Evolutionary conservation across 768 basidiomycete species (phyloP), one percentile per base, ranked within the genome.

Genomic region (Leccinum ochraceum): DNA sequence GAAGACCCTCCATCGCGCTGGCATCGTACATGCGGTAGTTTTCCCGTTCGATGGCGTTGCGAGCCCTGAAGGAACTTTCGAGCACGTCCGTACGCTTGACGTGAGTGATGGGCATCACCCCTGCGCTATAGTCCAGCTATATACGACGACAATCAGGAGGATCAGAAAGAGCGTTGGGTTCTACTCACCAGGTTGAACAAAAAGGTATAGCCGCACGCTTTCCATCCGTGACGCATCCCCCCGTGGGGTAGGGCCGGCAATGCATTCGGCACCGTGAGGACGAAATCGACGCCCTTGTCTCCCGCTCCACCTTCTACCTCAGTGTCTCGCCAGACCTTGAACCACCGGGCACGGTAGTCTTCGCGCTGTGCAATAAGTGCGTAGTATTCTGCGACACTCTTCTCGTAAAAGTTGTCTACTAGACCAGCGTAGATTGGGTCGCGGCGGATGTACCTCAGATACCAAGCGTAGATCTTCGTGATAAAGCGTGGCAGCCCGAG

Each of bases 151-250:
- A 14, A 36, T 22, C 3, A 42, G 34, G 34, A 16, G 30, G 16
- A 28, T 59, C 37, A 63, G 34, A 53, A 17, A 13, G 17, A 4
- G 26, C 22, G 48, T 49, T 16, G 5, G 10, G 48, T 22, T 1
- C 39, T 11, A 68, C 81, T 57, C 50, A 87, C 88, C 66, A 90
- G 63, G 61, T 86, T 90, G 74, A 87, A 91, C 34, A 90, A 66
- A 66, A 85, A 83, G 0, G 87, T 85, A 67, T 87, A 88, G 7
- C 82, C 83, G 8, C 83, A 83, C 49, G 84, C 83, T 73, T 83
- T 79, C 66, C 85, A 76, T 16, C 81, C 81, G n/a, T 81, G 80
- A 61, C 80, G 80, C 65, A 80, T 82, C 3, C 79, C 79, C 2
- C 80, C 78, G 55, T 85, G 79, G 49, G 81, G 79, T 22, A 86